These are phyloP conservation scores for Cladosporium sp. DNA, from an alignment of 2,329 filamentous ascomycete species.

Conservation along the genomic window DNA sequence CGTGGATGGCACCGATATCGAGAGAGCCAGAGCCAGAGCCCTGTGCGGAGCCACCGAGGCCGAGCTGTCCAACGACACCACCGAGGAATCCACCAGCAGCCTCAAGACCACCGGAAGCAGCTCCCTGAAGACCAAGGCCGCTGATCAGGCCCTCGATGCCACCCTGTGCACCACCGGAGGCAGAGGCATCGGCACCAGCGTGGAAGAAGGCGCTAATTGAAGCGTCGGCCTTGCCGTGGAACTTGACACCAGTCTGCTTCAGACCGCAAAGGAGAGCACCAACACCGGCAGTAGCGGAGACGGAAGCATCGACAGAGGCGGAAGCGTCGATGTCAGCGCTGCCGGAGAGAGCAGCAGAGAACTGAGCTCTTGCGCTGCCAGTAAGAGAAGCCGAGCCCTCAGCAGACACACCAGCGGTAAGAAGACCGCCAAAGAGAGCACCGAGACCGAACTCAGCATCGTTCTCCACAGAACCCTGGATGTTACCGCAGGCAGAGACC, in stretches of 20 bases:
- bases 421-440: conserved; percentile 13
- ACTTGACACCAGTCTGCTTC: conserved; percentile 7
- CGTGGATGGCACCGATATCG: conserved; percentile 4
- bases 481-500: conserved; percentile 8
- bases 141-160: conserved; percentile 16
- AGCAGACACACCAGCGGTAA: conserved; percentile 9
- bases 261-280: conserved; percentile 14
- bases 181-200: not conserved
- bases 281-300: conserved; percentile 1
- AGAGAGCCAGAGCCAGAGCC: not conserved
- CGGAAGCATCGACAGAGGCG: not conserved
- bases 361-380: not conserved
- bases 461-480: not conserved
- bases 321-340: not conserved
- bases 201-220: conserved; percentile 9
- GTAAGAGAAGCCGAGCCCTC: not conserved
- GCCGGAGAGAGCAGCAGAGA: not conserved
- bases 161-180: not conserved
- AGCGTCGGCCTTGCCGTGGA: not conserved
- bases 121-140: conserved; percentile 16
- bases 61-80: conserved; percentile 12
- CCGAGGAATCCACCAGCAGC: conserved; percentile 14
- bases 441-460: conserved; percentile 14
- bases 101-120: conserved; percentile 7
- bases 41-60: conserved; percentile 6